Evolutionary conservation across 352 stramenopile species (phyloP), one percentile per base, ranked within the genome.

Genomic region (Globisporangium paroecandrum): DNA sequence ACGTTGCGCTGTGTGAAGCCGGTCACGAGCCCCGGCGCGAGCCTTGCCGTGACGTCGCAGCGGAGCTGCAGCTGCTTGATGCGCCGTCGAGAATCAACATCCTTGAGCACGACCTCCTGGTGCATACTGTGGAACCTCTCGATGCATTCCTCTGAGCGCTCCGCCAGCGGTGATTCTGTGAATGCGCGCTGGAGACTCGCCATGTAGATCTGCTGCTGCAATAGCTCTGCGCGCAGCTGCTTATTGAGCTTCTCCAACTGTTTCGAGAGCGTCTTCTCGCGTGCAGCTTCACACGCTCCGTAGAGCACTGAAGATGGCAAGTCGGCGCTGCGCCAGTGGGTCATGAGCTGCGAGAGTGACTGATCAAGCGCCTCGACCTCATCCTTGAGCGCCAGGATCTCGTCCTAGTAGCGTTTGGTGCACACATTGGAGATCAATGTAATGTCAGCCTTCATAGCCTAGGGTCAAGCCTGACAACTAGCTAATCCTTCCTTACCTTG

Each of bases 151-250:
- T 32, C 29, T 32, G 6, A 55, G n/a, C 27, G n/a, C 47, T 55
- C 22, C 8, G n/a, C 8, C n/a, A 55, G n/a, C n/a, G 47, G 47
- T 24, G 47, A 55, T 24, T 55, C 47, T 12, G 47, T 55, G 47
- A 55, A 55, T 6, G 18, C n/a, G n/a, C 47, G 22, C 47, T 55
- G 47, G n/a, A 55, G n/a, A 22, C 7, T 55, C n/a, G 47, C 47
- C 47, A 55, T 5, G 47, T 55, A 55, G 47, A 55, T n/a, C 47
- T 55, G 47, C 47, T 55, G 47, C 22, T 29, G 47, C 47, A 29
- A 24, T 12, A 55, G 47, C 47, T 55, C n/a, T 12, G n/a, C 47
- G 47, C n/a, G 47, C n/a, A 55, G 47, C 6, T 27, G n/a, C 47
- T 55, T 55, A n/a, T 55, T 55, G 47, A 55, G 47, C 56, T 15